Evolutionary conservation across 2,329 filamentous ascomycete genomes (phyloP).

Genomic region (Lasiodiplodia hormozganensis): DNA sequence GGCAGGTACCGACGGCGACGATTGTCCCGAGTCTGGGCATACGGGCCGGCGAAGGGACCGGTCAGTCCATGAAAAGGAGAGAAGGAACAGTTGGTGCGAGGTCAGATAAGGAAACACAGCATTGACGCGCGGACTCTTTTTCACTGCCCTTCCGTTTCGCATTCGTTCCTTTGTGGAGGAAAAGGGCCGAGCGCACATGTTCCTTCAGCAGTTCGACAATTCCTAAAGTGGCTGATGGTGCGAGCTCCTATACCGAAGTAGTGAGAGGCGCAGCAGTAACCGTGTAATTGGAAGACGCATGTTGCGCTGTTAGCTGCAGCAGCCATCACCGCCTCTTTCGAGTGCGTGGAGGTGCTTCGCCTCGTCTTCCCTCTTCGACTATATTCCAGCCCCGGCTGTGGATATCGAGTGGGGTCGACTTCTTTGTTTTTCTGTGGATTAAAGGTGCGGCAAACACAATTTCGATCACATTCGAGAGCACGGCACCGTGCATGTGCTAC

Average conservation of each 20-base stretch:
- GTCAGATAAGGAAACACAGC: background rate
- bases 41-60: background rate
- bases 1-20: background rate
- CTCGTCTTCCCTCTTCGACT: background rate
- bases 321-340: constrained; percentile 19
- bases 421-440: constrained; percentile 16
- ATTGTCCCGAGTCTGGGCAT: background rate
- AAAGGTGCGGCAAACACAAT: constrained; percentile 19
- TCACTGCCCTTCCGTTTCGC: constrained; percentile 5
- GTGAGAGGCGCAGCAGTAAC: background rate
- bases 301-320: background rate
- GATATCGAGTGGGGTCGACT: constrained; percentile 6
- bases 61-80: background rate
- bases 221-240: constrained; percentile 1
- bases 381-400: constrained; percentile 3
- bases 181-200: constrained; percentile 10
- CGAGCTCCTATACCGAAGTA: constrained; percentile 17
- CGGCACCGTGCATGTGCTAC: background rate
- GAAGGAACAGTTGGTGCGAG: background rate
- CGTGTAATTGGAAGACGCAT: constrained; percentile 15
- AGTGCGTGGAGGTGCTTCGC: background rate
- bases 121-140: background rate
- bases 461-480: constrained; percentile 19
- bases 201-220: constrained; percentile 10
- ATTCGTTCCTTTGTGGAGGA: constrained; percentile 11